Percentiles rank a stretch among this genome's conserved stretches.
Conservation (phyloP, 2,329 filamentous ascomycete species). For the Cadophora sp. region DNA sequence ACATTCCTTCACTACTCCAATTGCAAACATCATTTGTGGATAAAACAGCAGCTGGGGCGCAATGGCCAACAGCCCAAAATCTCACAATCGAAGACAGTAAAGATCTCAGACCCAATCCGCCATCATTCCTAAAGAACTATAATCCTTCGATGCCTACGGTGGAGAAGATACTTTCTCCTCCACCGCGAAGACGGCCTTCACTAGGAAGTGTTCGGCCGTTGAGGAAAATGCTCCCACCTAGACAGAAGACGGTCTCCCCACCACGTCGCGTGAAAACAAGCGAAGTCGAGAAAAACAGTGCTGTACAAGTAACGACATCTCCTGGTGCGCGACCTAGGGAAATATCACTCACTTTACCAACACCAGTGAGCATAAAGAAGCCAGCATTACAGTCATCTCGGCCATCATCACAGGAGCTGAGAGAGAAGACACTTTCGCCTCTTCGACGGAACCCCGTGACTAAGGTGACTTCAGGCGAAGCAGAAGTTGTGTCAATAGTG, state of each 20-base stretch:
- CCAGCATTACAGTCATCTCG: not conserved
- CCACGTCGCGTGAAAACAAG: not conserved
- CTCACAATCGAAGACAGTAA: not conserved
- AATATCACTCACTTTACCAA: no score
- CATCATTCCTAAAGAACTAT: not conserved
- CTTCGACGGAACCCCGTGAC: slow-evolving; percentile 15
- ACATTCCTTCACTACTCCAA: not conserved
- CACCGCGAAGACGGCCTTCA: not conserved
- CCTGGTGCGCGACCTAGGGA: not conserved
- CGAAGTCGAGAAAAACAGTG: not conserved
- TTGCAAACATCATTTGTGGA: not conserved
- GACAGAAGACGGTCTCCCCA: not conserved
- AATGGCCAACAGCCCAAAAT: no score
- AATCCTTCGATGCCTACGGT: not conserved
- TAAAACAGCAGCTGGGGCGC: not conserved
- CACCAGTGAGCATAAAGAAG: not conserved
- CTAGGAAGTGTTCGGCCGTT: not conserved
- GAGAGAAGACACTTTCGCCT: slow-evolving; percentile 15
- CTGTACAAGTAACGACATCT: not conserved
- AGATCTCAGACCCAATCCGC: not conserved
- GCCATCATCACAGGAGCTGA: slow-evolving; percentile 1
- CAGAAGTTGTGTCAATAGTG: slow-evolving; percentile 17
- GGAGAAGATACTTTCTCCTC: not conserved
- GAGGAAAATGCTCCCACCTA: not conserved
- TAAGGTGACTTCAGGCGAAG: slow-evolving; percentile 2